Conservation (phyloP, 1,139 yeast genomes). For the Scheffersomyces insectosa region DNA sequence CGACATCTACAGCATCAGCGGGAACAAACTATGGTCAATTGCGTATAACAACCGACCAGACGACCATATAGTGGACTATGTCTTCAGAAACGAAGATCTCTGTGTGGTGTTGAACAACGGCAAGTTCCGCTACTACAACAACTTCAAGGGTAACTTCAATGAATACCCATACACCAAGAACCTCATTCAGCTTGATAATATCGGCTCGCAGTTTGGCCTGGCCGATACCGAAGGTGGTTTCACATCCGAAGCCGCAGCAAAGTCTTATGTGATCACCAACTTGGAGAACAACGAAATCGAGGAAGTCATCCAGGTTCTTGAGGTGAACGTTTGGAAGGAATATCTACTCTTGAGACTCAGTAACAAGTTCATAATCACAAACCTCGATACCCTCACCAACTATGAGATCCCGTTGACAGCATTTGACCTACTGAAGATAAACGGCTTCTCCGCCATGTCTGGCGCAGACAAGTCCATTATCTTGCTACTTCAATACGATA, state of each 20-base stretch:
- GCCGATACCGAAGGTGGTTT: slow-evolving; percentile 15
- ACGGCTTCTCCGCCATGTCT: slow-evolving; percentile 10
- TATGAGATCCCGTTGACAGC: slow-evolving; percentile 28
- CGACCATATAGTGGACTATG: slow-evolving; percentile 58
- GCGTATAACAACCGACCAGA: slow-evolving; percentile 54
- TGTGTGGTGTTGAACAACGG: slow-evolving; percentile 61
- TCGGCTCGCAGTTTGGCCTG: slow-evolving; percentile 39
- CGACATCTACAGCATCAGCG: slow-evolving; percentile 55
- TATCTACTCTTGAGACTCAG: slow-evolving; percentile 35
- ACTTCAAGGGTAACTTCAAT: slow-evolving; percentile 65
- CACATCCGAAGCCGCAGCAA: neutral
- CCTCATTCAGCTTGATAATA: slow-evolving; percentile 33
- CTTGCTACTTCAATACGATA: slow-evolving; percentile 19
- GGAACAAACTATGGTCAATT: slow-evolving; percentile 47
- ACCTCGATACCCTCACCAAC: slow-evolving; percentile 25
- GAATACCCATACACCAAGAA: slow-evolving; percentile 45
- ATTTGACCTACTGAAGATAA: slow-evolving; percentile 17
- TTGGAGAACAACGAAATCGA: slow-evolving; percentile 35
- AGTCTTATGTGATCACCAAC: slow-evolving; percentile 27
- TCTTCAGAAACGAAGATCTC: slow-evolving; percentile 58
- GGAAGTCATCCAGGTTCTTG: slow-evolving; percentile 28
- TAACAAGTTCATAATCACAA: slow-evolving; percentile 27
- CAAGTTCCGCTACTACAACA: slow-evolving; percentile 62
- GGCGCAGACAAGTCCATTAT: slow-evolving; percentile 2
- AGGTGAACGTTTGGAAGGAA: slow-evolving; percentile 24